Evolutionary conservation across 345 rosid genomes (phyloP).

Genomic region (Mangifera indica): DNA sequence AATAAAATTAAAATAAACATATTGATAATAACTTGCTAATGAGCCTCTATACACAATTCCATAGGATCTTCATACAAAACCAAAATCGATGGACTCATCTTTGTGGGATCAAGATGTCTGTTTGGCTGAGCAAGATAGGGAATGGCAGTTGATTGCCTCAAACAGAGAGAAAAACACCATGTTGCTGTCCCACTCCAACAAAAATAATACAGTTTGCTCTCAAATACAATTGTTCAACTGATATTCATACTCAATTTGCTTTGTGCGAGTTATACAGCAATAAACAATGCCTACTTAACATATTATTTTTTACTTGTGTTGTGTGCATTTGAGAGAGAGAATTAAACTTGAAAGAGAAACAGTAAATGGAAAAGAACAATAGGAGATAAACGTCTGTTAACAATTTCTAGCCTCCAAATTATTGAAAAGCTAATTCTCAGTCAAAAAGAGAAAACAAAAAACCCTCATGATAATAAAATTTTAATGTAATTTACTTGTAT

Average conservation of each 20-base stretch:
- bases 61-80: too few relatives aligned
- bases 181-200: not conserved
- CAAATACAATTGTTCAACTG: not conserved
- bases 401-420: conserved; percentile 31
- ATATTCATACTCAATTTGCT: not conserved
- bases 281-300: too few relatives aligned
- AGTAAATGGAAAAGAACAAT: too few relatives aligned
- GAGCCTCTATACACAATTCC: too few relatives aligned
- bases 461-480: conserved; percentile 16
- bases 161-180: not conserved
- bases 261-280: too few relatives aligned
- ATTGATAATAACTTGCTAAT: too few relatives aligned
- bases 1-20: too few relatives aligned
- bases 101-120: too few relatives aligned
- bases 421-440: conserved; percentile 25
- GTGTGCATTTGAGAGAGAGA: not conserved
- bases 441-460: conserved; percentile 14
- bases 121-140: not conserved
- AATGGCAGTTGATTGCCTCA: not conserved
- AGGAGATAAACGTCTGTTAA: conserved; percentile 3
- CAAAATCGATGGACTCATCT: too few relatives aligned
- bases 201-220: too few relatives aligned
- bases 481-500: conserved; percentile 5
- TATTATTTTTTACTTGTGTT: not conserved
- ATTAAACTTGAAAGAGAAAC: too few relatives aligned